These are phyloP conservation scores for Ophiostoma ips DNA, from an alignment of 2,329 filamentous ascomycete species.

Conservation along the genomic window DNA sequence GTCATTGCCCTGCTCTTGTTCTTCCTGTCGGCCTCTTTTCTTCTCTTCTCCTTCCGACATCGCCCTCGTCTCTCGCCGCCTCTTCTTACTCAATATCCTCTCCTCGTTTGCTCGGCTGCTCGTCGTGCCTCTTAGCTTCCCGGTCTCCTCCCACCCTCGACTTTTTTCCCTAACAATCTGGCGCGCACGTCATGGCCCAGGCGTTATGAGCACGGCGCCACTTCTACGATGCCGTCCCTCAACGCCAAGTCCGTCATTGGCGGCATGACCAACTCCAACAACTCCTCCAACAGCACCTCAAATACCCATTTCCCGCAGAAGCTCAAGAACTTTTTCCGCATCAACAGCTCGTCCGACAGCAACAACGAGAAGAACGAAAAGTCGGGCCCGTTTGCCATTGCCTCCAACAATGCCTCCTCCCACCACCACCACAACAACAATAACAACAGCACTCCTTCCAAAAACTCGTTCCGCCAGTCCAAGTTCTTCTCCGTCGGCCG, in stretches of 20 bases:
- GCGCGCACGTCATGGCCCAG: conserved; percentile 15
- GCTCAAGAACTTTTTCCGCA: conserved; percentile 58
- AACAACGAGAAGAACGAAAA: conserved; percentile 14
- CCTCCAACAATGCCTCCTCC: neutral
- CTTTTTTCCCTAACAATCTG: conserved; percentile 4
- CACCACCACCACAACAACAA: neutral
- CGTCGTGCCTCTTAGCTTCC: neutral
- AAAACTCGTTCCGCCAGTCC: conserved; percentile 64
- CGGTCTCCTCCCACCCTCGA: neutral
- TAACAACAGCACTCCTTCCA: conserved; percentile 24
- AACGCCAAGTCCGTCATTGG: conserved; percentile 35
- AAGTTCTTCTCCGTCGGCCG: conserved; percentile 82
- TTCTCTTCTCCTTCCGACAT: neutral
- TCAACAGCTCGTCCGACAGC: conserved; percentile 33
- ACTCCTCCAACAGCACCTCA: conserved; percentile 12
- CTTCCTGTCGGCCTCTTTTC: neutral
- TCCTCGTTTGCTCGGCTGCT: neutral
- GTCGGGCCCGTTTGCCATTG: neutral
- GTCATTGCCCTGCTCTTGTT: no score
- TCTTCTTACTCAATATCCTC: neutral
- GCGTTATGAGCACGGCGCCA: conserved; percentile 15
- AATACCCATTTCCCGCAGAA: conserved; percentile 48
- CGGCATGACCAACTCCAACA: conserved; percentile 48
- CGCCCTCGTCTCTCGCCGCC: neutral
- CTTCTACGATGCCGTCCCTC: conserved; percentile 19